A percentile compares a stretch with the other conserved stretches of the same genome.
Evolutionary conservation across 768 basidiomycete genomes (phyloP).

Genomic region (Mycena pura): DNA sequence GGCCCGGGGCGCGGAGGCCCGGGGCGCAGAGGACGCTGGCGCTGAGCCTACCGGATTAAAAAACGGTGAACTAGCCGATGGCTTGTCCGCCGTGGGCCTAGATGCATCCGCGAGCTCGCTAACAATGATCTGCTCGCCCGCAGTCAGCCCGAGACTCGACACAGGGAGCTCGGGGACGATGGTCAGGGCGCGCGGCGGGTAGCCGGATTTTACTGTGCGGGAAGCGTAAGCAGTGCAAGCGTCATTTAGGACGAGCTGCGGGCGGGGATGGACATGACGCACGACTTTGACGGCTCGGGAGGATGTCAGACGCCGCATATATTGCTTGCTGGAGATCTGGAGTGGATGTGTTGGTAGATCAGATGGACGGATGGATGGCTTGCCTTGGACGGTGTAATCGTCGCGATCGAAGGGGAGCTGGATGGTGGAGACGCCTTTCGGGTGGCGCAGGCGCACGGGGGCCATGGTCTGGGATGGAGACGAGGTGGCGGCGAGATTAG

Average conservation of each 20-base stretch:
- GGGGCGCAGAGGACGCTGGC: no score
- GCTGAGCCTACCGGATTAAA: constrained; percentile 14
- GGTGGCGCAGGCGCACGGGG: constrained; percentile 81
- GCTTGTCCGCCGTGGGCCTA: constrained; percentile 29
- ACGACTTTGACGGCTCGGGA: constrained; percentile 82
- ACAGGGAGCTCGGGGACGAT: constrained; percentile 77
- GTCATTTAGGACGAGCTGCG: constrained; percentile 9
- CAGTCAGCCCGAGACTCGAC: constrained; percentile 74
- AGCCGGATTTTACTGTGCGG: constrained; percentile 76
- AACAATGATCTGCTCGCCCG: constrained; percentile 90
- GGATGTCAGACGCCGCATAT: constrained; percentile 68
- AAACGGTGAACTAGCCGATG: constrained; percentile 29
- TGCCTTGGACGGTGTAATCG: constrained; percentile 61
- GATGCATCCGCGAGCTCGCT: constrained; percentile 43
- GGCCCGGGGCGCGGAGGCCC: constrained; percentile 1
- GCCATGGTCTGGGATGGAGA: constrained; percentile 52
- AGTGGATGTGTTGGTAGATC: not conserved
- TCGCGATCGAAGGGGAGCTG: constrained; percentile 64
- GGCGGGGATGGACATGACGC: constrained; percentile 37
- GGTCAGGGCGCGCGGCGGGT: constrained; percentile 80
- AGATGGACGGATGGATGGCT: not conserved
- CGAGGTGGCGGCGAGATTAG: no score
- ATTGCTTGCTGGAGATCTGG: constrained; percentile 77
- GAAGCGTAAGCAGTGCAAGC: no score
- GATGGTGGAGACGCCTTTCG: constrained; percentile 82